phyloP scores from a whole-genome alignment of 768 basidiomycete species.

The Suillus luteus region DNA sequence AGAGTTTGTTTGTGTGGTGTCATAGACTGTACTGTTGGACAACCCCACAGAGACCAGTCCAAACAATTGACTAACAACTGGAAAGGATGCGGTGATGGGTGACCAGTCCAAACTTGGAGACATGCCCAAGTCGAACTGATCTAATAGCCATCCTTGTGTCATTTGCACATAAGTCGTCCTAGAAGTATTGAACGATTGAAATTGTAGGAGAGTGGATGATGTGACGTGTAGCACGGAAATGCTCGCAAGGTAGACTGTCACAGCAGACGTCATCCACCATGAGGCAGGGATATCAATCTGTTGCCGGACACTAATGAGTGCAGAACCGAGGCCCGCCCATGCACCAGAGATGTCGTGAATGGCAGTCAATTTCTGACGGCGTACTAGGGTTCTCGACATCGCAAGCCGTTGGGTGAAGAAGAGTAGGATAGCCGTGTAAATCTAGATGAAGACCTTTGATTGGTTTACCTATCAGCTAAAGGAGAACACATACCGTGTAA shows the following conservation, averaged over 20 bases:
- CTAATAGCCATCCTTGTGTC: neutral
- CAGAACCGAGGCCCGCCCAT: constrained; percentile 11
- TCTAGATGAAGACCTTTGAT: neutral
- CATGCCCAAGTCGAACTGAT: too few relatives aligned
- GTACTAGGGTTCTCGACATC: neutral
- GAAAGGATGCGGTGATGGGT: neutral
- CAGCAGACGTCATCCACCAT: constrained; percentile 1
- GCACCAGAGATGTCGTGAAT: constrained; percentile 14
- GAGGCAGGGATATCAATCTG: constrained; percentile 8
- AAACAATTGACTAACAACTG: neutral
- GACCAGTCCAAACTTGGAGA: too few relatives aligned
- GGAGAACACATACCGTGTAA: constrained; percentile 1
- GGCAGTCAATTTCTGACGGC: constrained; percentile 1
- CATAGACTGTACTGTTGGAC: constrained; percentile 9
- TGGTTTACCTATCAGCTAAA: too few relatives aligned
- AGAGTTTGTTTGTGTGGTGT: neutral
- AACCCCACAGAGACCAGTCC: constrained; percentile 3
- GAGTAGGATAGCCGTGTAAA: constrained; percentile 9
- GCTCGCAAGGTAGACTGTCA: constrained; percentile 9
- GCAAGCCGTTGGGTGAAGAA: constrained; percentile 9
- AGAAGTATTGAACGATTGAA: constrained; percentile 9
- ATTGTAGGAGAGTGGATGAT: constrained; percentile 12
- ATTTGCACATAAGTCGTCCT: neutral
- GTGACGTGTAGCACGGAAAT: constrained; percentile 14
- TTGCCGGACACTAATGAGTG: constrained; percentile 6